Evolutionary conservation across 129 eudicot species (phyloP).

Genomic region (Pulicaria dysenterica): DNA sequence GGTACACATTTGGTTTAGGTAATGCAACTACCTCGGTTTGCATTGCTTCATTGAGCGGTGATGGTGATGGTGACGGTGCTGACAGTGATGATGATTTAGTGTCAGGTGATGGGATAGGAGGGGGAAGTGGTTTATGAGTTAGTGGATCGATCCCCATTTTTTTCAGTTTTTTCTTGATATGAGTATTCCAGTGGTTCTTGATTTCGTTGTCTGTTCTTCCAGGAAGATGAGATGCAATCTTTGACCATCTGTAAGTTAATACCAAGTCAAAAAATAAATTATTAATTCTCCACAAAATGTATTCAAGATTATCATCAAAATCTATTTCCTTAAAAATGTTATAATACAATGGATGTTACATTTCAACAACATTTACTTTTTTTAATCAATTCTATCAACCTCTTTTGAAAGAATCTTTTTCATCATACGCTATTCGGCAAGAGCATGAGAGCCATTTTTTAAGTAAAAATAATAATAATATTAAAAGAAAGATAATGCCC

Average conservation of each 20-base stretch:
- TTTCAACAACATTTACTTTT: neutral
- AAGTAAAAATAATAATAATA: neutral
- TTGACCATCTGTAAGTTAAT: constrained; percentile 65
- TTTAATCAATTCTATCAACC: neutral
- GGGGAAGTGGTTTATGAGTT: constrained; percentile 71
- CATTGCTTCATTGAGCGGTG: neutral
- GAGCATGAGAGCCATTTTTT: constrained; percentile 25
- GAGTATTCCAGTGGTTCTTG: constrained; percentile 92
- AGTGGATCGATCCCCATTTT: constrained; percentile 89
- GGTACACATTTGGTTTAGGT: neutral
- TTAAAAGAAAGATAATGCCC: constrained; percentile 22
- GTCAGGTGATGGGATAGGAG: constrained; percentile 9
- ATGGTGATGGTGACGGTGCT: neutral
- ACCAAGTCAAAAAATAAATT: constrained; percentile 1
- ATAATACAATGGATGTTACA: neutral
- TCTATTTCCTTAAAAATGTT: neutral
- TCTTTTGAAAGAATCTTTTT: constrained; percentile 21
- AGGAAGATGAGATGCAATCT: constrained; percentile 86
- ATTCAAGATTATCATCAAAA: too few species aligned
- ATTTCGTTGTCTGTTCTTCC: constrained; percentile 93
- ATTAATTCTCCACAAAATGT: neutral
- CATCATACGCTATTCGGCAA: constrained; percentile 25
- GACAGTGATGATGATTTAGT: constrained; percentile 11
- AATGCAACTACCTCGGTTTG: neutral
- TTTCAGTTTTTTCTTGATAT: constrained; percentile 78